A percentile compares a stretch with the other conserved stretches of the same genome.
Conservation (phyloP, 352 stramenopile species). For the Globisporangium cystogenes region DNA sequence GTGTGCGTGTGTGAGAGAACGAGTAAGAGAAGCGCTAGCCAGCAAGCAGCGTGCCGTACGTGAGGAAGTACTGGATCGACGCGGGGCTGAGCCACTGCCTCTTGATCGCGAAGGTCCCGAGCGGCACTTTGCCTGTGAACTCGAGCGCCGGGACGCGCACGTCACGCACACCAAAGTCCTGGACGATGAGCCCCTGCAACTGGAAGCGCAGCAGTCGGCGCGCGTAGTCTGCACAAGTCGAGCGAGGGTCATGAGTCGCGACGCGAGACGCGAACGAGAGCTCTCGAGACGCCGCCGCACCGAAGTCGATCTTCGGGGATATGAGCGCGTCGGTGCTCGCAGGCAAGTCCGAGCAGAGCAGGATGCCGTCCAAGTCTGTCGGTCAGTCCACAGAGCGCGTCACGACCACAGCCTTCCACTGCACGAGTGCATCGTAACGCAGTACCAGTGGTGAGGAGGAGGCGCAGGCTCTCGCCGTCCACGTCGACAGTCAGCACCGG, state of each 20-base stretch:
- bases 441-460: constrained; percentile 37
- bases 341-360: constrained; percentile 28
- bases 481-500: constrained; percentile 28
- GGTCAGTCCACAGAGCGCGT: not conserved
- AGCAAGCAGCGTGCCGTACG: constrained; percentile 6
- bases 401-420: not conserved
- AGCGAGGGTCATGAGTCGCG: not conserved
- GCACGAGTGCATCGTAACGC: not conserved
- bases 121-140: constrained; percentile 14
- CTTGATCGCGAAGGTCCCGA: constrained; percentile 36
- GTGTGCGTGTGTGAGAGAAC: not conserved
- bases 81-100: constrained; percentile 37
- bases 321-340: not conserved
- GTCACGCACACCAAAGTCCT: constrained; percentile 16
- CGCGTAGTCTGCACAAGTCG: constrained; percentile 33
- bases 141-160: constrained; percentile 27
- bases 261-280: not conserved
- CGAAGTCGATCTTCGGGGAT: constrained; percentile 26
- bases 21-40: not conserved
- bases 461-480: constrained; percentile 21
- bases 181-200: constrained; percentile 23
- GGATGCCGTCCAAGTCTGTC: constrained; percentile 31
- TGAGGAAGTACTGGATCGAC: constrained; percentile 45
- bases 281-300: constrained; percentile 4
- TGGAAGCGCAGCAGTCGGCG: constrained; percentile 47